Evolutionary conservation across 78 protist genomes (phyloP), one percentile per base, ranked within the genome.

Genomic region (Dictyostelium firmibasis): DNA sequence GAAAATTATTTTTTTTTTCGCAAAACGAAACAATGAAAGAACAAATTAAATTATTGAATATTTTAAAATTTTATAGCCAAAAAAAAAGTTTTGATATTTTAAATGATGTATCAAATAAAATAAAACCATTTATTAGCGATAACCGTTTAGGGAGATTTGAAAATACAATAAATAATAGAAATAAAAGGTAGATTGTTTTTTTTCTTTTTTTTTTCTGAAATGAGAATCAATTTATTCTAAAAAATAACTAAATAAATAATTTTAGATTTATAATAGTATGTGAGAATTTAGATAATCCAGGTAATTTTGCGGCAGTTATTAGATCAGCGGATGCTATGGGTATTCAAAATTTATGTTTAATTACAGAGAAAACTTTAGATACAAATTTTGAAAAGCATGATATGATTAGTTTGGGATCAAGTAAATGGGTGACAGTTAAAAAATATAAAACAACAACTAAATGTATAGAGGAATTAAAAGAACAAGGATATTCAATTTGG

Each of bases 251-350:
- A 64, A 76, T 77, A 79, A 87, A 41, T 1, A 70, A 79, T n/a
- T n/a, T n/a, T 27, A 53, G 94, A 67, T 79, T 89, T 44, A 50
- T 38, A 0, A 47, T 89, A 2, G 86, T 89, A 2, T 89, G 85
- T 29, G 94, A 89, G 7, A 41, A 69, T 44, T 50, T 89, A 23
- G 33, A 27, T 25, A 67, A 43, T 25, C 27, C 81, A 64, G 94
- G 94, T 27, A 89, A 89, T 47, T 36, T 89, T 16, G 43, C 83
- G 25, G 94, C 94, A 3, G 72, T 89, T 36, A 23, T 81, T 8
- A 20, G 94, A n/a, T 81, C 94, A 43, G 69, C 82, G 29, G 94
- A 89, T 44, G 94, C 86, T 9, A 81, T 89, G 74, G 93, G 94
- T 18, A 81, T 89, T 20, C 94, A 89, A 69, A 69, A 89, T 69